Conservation (phyloP, 2,329 filamentous ascomycete species). For the Trichoderma brevicompactum region DNA sequence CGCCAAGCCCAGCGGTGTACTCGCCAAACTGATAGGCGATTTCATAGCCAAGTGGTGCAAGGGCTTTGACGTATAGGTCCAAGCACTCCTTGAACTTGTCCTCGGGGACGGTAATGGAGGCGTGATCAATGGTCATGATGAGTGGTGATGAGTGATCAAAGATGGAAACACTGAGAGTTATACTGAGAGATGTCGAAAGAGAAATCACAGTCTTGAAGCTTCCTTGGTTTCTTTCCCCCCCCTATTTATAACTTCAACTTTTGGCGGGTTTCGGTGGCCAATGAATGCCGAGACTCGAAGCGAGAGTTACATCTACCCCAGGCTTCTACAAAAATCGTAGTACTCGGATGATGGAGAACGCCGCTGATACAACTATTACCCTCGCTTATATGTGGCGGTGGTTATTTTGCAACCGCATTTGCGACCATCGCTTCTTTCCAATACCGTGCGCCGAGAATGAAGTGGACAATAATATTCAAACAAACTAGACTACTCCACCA, state of each 20-base stretch:
- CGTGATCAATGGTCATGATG: conserved; percentile 46
- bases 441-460: background rate
- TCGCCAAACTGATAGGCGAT: conserved; percentile 38
- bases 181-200: too few species aligned
- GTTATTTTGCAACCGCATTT: background rate
- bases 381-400: too few species aligned
- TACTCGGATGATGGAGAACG: background rate
- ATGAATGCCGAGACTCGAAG: background rate
- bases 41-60: conserved; percentile 45
- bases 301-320: background rate
- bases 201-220: background rate
- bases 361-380: background rate
- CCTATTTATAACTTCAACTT: conserved; percentile 6
- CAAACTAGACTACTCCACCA: background rate
- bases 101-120: conserved; percentile 39
- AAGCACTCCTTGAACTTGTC: conserved; percentile 38
- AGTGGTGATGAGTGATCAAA: background rate
- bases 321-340: background rate
- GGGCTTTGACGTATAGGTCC: conserved; percentile 42
- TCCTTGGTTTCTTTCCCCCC: background rate
- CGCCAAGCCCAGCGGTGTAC: conserved; percentile 41
- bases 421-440: background rate
- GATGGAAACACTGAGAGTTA: background rate
- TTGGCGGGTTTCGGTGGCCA: background rate
- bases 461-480: background rate